Evolutionary conservation across 441 rosid genomes (phyloP), one percentile per base, ranked within the genome.

Genomic region (Jatropha multifida): DNA sequence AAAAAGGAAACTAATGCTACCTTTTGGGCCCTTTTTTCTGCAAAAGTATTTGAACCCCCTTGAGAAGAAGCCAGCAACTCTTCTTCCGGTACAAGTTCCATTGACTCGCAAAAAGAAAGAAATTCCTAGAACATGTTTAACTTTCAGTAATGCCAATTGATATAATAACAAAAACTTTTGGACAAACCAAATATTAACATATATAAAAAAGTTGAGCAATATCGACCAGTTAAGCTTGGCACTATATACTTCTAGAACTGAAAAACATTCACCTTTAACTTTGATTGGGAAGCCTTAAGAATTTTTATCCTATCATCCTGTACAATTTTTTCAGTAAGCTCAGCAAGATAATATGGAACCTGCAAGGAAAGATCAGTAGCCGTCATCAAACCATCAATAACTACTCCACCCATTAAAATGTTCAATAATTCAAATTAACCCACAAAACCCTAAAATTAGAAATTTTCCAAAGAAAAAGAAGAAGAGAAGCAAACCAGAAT

Each of bases 261-360:
- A 68, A 65, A 60, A 70, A 54, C 40, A 81, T 51, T 78, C 17
- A 90, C 98, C 94, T 93, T 90, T 81, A 90, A 79, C 77, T 90
- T 95, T 20, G 78, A 78, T 75, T 83, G 84, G 4, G 92, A 86
- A 62, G 88, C 85, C 72, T 88, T 90, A 42, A 92, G 85, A 78
- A 90, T 74, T 46, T 62, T 89, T 73, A 91, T 71, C 81, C 97
- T 88, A 60, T 94, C 96, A 5, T 85, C 93, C 77, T 84, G 85
- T 17, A 67, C 52, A 56, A 89, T 65, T 79, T 85, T 92, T 81
- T 92, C 99, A 4, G 80, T 90, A 85, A 96, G 76, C 85, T 94
- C 98, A 4, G 88, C 94, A 73, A 87, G 86, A 84, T 90, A 94
- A 84, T 81, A 92, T 9, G 99, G 92, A 61, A 90, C 98, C 99